phyloP scores from a whole-genome alignment of 257 asterid species.

The Petunia axillaris region DNA sequence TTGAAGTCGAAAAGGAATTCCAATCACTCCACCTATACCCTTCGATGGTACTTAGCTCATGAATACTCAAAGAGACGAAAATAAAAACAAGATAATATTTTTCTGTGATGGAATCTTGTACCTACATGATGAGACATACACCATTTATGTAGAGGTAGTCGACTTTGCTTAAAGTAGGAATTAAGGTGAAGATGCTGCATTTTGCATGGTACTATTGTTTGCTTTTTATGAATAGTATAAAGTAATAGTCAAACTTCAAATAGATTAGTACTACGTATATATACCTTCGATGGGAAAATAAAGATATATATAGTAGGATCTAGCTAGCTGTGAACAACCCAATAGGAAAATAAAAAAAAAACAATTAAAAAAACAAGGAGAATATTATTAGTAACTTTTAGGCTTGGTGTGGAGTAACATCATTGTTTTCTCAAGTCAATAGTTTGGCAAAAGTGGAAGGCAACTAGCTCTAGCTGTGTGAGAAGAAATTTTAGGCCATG shows the following conservation, averaged over 20 bases:
- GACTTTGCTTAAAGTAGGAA: neutral
- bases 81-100: too few species aligned
- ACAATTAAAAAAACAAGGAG: neutral
- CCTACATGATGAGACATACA: neutral
- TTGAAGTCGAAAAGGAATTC: too few species aligned
- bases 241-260: conserved; percentile 21
- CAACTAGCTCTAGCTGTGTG: conserved; percentile 16
- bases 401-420: conserved; percentile 29
- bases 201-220: conserved; percentile 25
- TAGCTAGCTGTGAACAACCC: neutral
- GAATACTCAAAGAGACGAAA: too few species aligned
- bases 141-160: neutral
- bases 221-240: conserved; percentile 17
- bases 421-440: conserved; percentile 18
- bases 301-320: conserved; percentile 6
- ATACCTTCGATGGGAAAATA: conserved; percentile 5
- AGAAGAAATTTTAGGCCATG: conserved; percentile 39
- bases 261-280: neutral
- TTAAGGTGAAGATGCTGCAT: conserved; percentile 20
- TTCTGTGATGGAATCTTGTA: neutral
- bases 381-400: conserved; percentile 18
- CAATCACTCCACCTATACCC: too few species aligned
- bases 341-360: neutral
- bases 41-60: too few species aligned
- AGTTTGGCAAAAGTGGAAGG: conserved; percentile 28